Evolutionary conservation across 2,329 filamentous ascomycete species (phyloP).

Genomic region (Tolypocladium tropicale): DNA sequence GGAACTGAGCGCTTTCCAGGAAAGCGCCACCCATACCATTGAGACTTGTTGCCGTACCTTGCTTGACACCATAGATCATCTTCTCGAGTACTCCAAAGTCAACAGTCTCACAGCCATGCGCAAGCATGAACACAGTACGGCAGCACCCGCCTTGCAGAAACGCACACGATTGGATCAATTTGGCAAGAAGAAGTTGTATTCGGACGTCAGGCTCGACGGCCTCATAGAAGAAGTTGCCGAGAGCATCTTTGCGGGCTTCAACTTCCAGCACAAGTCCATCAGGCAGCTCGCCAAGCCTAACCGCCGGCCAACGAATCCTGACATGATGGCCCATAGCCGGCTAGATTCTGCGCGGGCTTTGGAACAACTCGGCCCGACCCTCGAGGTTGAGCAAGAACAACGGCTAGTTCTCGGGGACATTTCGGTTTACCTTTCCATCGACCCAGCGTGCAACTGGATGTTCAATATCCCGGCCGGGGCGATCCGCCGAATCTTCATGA

Average conservation of each 20-base stretch:
- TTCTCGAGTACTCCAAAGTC: neutral
- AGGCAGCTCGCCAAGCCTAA: neutral
- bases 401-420: neutral
- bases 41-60: neutral
- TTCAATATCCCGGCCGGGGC: neutral
- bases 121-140: neutral
- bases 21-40: neutral
- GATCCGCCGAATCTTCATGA: neutral
- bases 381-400: neutral
- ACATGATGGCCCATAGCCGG: neutral
- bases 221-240: neutral
- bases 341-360: neutral
- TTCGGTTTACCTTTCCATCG: neutral
- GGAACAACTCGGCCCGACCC: neutral
- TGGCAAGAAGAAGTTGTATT: neutral
- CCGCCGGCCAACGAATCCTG: neutral
- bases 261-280: neutral
- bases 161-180: neutral
- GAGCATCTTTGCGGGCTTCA: neutral
- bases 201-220: neutral
- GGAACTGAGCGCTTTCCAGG: neutral
- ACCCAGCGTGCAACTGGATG: neutral
- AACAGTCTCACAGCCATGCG: neutral
- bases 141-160: neutral
- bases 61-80: neutral